phyloP scores from a whole-genome alignment of 192 early-diverging fungal species.

The Backusella mclennaniae region DNA sequence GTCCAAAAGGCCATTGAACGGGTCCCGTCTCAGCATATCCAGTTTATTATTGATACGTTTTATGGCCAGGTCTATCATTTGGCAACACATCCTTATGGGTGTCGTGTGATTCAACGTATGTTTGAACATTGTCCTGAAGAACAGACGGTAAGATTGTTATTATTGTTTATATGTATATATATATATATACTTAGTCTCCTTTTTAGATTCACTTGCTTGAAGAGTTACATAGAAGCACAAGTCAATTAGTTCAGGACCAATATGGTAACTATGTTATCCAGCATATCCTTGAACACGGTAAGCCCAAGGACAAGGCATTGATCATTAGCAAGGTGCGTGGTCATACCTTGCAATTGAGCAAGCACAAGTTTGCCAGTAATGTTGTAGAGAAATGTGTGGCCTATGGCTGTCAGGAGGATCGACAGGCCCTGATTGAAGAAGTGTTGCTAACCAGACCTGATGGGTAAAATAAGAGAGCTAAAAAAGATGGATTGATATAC shows the following conservation, averaged over 20 bases:
- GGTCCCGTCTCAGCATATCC: conserved; percentile 87
- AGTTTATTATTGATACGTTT: conserved; percentile 97
- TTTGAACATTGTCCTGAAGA: conserved; percentile 97
- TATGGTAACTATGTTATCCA: conserved; percentile 99
- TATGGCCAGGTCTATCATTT: conserved; percentile 94
- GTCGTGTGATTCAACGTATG: conserved; percentile 98
- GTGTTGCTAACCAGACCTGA: conserved; percentile 85
- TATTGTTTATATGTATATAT: background rate
- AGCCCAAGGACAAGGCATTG: conserved; percentile 81
- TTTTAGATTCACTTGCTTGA: conserved; percentile 79
- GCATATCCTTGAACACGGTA: conserved; percentile 94
- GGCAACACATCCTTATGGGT: conserved; percentile 99
- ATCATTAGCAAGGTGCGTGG: conserved; percentile 90
- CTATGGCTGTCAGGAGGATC: conserved; percentile 83
- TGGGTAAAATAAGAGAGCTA: conserved; percentile 47
- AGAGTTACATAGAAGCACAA: conserved; percentile 91
- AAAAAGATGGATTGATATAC: background rate
- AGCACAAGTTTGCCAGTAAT: conserved; percentile 99
- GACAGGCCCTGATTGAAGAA: conserved; percentile 90
- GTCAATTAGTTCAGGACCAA: conserved; percentile 94
- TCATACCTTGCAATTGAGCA: conserved; percentile 87
- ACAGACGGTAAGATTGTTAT: conserved; percentile 54
- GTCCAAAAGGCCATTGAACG: conserved; percentile 99
- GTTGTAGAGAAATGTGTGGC: conserved; percentile 99
- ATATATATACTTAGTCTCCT: background rate